A percentile compares a stretch with the other conserved stretches of the same genome.
phyloP scores from a whole-genome alignment of 1,284 basidiomycete genomes.

The Ceratobasidium sp. region DNA sequence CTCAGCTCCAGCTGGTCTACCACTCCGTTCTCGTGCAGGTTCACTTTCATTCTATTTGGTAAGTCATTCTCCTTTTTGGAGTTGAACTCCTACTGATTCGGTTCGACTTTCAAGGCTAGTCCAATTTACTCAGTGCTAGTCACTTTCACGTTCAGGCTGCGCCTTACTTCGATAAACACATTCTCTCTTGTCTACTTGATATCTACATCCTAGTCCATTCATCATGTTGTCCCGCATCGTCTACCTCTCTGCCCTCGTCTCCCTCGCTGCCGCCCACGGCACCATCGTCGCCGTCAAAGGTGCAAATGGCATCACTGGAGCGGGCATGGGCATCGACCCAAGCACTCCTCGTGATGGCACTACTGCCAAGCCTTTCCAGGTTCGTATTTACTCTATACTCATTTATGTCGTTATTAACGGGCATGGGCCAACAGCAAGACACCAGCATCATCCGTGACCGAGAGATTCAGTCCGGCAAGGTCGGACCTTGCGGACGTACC shows the following conservation, averaged over 20 bases:
- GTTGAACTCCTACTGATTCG: neutral
- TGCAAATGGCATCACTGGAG: slow-evolving; percentile 52
- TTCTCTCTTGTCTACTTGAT: slow-evolving; percentile 20
- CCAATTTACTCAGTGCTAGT: slow-evolving; percentile 40
- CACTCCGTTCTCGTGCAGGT: slow-evolving; percentile 42
- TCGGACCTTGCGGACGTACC: slow-evolving; percentile 52
- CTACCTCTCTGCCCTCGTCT: slow-evolving; percentile 38
- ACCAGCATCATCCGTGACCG: slow-evolving; percentile 52
- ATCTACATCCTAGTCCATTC: neutral
- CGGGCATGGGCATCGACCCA: slow-evolving; percentile 52
- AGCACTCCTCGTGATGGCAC: slow-evolving; percentile 53
- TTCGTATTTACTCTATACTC: neutral
- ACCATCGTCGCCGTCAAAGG: slow-evolving; percentile 52
- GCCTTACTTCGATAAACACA: slow-evolving; percentile 25
- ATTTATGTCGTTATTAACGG: neutral
- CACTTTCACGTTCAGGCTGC: slow-evolving; percentile 43
- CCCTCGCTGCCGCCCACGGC: slow-evolving; percentile 51
- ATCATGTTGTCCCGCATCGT: slow-evolving; percentile 37
- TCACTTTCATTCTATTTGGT: slow-evolving; percentile 40
- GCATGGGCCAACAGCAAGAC: slow-evolving; percentile 48
- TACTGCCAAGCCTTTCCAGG: slow-evolving; percentile 50
- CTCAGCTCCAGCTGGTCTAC: slow-evolving; percentile 38
- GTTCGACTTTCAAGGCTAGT: slow-evolving; percentile 28
- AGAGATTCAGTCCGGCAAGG: slow-evolving; percentile 50
- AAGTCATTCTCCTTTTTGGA: neutral